Percentiles rank a stretch among this genome's conserved stretches.
phyloP scores from a whole-genome alignment of 2,329 filamentous ascomycete genomes.

The Cercospora sojina region DNA sequence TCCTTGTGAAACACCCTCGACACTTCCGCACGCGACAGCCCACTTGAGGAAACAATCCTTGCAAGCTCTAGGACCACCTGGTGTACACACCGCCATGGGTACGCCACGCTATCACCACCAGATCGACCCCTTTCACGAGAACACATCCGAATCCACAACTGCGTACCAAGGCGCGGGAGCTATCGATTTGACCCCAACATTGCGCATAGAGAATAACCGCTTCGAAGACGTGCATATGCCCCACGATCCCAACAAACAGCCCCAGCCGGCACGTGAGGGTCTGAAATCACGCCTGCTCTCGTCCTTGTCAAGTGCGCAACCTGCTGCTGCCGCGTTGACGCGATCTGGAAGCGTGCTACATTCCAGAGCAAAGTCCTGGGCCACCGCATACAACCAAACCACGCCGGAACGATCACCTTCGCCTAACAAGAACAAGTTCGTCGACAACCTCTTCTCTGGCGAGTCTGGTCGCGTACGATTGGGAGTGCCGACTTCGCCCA shows the following conservation, averaged over 20 bases:
- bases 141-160: constrained; percentile 18
- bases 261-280: constrained; percentile 25
- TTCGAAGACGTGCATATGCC: constrained; percentile 14
- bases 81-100: constrained; percentile 14
- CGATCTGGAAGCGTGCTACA: constrained; percentile 34
- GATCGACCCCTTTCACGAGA: constrained; percentile 14
- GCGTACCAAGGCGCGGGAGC: constrained; percentile 29
- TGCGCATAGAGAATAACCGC: constrained; percentile 12
- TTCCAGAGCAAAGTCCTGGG: constrained; percentile 35
- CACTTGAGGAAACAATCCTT: neutral
- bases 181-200: constrained; percentile 20
- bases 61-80: constrained; percentile 1
- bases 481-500: constrained; percentile 33
- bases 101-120: constrained; percentile 8
- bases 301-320: constrained; percentile 30
- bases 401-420: constrained; percentile 15
- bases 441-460: constrained; percentile 38
- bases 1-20: constrained; percentile 5
- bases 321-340: constrained; percentile 33
- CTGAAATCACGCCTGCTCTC: constrained; percentile 32
- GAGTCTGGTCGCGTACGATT: constrained; percentile 38
- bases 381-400: constrained; percentile 28
- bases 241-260: constrained; percentile 17
- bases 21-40: neutral
- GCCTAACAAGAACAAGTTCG: constrained; percentile 26